These are phyloP conservation scores for Ceratocystiopsis minuta DNA, from an alignment of 2,329 filamentous ascomycete species.

Conservation along the genomic window DNA sequence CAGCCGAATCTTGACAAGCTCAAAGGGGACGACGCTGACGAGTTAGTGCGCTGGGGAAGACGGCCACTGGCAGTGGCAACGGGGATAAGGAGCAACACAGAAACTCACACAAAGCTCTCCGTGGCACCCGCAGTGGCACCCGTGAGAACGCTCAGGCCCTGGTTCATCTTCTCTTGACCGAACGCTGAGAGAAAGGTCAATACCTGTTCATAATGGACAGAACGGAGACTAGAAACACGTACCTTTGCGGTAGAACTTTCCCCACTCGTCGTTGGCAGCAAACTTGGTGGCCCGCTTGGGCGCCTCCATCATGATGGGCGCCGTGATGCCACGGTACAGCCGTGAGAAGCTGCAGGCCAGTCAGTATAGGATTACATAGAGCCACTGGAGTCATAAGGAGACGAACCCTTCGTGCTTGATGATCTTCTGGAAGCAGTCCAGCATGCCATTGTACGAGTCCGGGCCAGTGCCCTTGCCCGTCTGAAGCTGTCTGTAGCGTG, in stretches of 20 bases:
- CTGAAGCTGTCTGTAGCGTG: constrained; percentile 56
- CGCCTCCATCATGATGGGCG: constrained; percentile 95
- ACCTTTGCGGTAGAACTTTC: constrained; percentile 68
- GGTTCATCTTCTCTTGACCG: constrained; percentile 72
- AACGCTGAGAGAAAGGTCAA: constrained; percentile 31
- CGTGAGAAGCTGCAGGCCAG: constrained; percentile 48
- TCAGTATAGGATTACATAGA: background rate
- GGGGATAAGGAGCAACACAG: no score
- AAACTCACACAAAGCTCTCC: constrained; percentile 53
- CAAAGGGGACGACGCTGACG: constrained; percentile 68
- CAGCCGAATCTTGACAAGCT: constrained; percentile 93
- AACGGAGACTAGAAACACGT: background rate
- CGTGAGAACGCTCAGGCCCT: constrained; percentile 78
- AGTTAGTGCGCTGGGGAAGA: no score
- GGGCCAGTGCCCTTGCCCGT: constrained; percentile 53
- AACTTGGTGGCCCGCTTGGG: constrained; percentile 56
- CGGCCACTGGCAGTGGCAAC: no score
- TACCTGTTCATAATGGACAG: background rate
- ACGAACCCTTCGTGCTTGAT: constrained; percentile 75
- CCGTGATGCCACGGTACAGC: constrained; percentile 86
- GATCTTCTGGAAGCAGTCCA: constrained; percentile 97
- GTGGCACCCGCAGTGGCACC: constrained; percentile 90
- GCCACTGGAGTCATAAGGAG: background rate
- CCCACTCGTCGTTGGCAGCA: constrained; percentile 97
- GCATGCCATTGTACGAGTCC: constrained; percentile 88